phyloP scores from a whole-genome alignment of 768 basidiomycete genomes.

The Podaxis pistillaris region DNA sequence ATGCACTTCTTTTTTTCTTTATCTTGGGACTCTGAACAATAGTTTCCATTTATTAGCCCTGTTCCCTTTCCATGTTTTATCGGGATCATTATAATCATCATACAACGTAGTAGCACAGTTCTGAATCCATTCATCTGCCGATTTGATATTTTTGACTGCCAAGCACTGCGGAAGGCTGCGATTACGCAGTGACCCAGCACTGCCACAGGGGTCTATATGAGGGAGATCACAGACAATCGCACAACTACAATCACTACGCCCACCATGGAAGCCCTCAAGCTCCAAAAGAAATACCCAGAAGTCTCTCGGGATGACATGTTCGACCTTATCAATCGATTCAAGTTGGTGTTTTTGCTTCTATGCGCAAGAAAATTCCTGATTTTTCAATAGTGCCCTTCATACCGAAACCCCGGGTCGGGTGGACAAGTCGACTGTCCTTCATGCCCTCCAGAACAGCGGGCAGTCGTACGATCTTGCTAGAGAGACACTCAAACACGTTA shows the following conservation, averaged over 20 bases:
- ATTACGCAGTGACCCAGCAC: conserved; percentile 11
- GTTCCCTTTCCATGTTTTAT: neutral
- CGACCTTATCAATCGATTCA: conserved; percentile 92
- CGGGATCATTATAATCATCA: conserved; percentile 1
- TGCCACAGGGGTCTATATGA: conserved; percentile 16
- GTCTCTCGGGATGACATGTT: conserved; percentile 93
- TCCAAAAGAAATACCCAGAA: conserved; percentile 91
- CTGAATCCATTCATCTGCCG: neutral
- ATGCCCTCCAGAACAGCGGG: conserved; percentile 73
- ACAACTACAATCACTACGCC: conserved; percentile 7
- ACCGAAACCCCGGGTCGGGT: conserved; percentile 82
- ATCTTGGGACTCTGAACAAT: conserved; percentile 13
- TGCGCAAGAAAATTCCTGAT: conserved; percentile 10
- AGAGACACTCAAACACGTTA: conserved; percentile 91
- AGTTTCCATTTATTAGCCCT: neutral
- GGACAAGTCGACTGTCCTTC: conserved; percentile 79
- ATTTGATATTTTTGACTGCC: neutral
- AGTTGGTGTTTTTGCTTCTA: conserved; percentile 53
- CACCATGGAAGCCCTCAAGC: conserved; percentile 77
- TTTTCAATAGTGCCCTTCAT: conserved; percentile 53
- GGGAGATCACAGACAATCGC: conserved; percentile 15
- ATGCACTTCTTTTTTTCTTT: neutral
- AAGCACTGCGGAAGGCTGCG: conserved; percentile 4
- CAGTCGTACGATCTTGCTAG: conserved; percentile 89
- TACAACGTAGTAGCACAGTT: neutral